These are phyloP conservation scores for Solanum ahanhuiri DNA, from an alignment of 257 asterid species.

Conservation along the genomic window DNA sequence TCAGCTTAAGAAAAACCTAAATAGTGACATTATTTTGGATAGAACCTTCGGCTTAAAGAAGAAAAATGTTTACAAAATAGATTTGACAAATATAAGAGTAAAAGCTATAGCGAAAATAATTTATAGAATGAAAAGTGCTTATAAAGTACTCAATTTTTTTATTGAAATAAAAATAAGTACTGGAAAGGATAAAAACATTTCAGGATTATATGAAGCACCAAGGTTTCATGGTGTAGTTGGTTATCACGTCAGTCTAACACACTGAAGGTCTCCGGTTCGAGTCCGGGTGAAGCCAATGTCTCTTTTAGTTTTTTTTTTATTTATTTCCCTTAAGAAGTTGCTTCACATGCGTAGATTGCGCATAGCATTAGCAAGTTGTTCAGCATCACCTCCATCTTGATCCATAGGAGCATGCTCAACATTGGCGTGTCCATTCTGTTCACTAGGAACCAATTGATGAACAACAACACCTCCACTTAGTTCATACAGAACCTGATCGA, in stretches of 20 bases:
- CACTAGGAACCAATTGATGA: neutral
- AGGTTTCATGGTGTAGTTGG: constrained; percentile 59
- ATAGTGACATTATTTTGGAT: neutral
- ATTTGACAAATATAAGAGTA: neutral
- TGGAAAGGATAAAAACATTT: no score
- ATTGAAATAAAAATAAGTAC: no score
- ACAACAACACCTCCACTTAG: neutral
- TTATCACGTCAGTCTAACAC: constrained; percentile 86
- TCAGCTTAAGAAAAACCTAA: no score
- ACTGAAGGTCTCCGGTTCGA: constrained; percentile 91
- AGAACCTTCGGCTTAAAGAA: neutral
- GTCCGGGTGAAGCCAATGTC: constrained; percentile 55
- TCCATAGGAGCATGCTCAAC: neutral
- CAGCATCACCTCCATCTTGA: neutral
- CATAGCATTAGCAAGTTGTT: neutral
- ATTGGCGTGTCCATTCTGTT: neutral
- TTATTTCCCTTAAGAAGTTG: neutral
- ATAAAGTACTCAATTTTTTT: no score
- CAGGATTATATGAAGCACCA: neutral
- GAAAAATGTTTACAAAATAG: neutral
- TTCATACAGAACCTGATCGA: neutral
- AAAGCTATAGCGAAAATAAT: neutral
- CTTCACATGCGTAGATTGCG: neutral
- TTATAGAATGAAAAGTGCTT: no score
- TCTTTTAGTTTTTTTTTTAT: no score